phyloP scores from a whole-genome alignment of 176 grass and related monocot species.

The Areca catechu region DNA sequence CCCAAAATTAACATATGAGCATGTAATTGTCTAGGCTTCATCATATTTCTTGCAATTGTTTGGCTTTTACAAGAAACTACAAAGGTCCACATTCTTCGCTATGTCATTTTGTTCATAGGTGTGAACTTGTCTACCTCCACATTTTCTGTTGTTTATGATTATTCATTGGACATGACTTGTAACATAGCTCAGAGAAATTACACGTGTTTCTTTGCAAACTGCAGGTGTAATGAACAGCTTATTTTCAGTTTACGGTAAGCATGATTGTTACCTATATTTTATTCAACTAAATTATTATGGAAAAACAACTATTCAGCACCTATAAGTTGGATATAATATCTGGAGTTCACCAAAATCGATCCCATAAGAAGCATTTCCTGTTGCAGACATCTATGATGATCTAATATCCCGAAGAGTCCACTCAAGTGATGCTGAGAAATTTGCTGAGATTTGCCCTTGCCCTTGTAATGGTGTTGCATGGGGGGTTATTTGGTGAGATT shows the following conservation, averaged over 20 bases:
- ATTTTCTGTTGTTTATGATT: not conserved
- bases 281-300: not conserved
- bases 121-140: not conserved
- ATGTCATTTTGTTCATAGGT: slow-evolving; percentile 98
- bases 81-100: slow-evolving; percentile 55
- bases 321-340: not conserved
- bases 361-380: not conserved
- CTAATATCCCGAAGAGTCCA: slow-evolving; percentile 92
- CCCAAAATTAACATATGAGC: not conserved
- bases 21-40: slow-evolving; percentile 57
- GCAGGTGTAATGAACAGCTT: slow-evolving; percentile 99
- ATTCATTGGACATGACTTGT: no score
- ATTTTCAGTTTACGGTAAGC: slow-evolving; percentile 95
- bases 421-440: slow-evolving; percentile 95
- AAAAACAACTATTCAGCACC: slow-evolving; percentile 9
- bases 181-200: slow-evolving; percentile 1
- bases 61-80: slow-evolving; percentile 91
- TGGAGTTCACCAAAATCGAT: no score
- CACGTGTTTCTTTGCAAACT: slow-evolving; percentile 22
- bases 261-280: slow-evolving; percentile 2
- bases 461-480: slow-evolving; percentile 80
- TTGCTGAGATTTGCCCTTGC: slow-evolving; percentile 96
- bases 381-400: slow-evolving; percentile 93
- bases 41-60: slow-evolving; percentile 65
- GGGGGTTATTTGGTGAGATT: slow-evolving; percentile 86